Conservation (phyloP, 2,329 filamentous ascomycete species). For the Aspergillus transmontanensis region DNA sequence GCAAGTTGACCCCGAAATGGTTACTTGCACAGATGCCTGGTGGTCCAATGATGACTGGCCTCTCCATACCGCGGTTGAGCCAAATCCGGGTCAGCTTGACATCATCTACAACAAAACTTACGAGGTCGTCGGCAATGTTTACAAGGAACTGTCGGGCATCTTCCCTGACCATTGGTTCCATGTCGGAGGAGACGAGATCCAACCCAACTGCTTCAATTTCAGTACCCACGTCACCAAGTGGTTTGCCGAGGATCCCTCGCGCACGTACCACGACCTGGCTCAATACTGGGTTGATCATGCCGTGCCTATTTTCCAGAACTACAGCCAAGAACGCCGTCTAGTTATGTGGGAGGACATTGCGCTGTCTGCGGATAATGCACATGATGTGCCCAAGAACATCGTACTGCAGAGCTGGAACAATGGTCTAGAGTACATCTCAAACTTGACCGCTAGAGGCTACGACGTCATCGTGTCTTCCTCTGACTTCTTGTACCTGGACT, state of each 20-base stretch:
- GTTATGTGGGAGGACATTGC: slow-evolving; percentile 62
- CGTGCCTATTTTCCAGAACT: slow-evolving; percentile 53
- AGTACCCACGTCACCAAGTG: slow-evolving; percentile 53
- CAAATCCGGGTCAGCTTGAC: slow-evolving; percentile 60
- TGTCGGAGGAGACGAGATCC: slow-evolving; percentile 59
- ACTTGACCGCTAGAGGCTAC: slow-evolving; percentile 54
- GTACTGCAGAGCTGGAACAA: slow-evolving; percentile 61
- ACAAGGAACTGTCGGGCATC: slow-evolving; percentile 53
- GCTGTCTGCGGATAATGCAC: slow-evolving; percentile 48
- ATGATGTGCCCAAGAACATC: slow-evolving; percentile 53
- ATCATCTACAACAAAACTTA: slow-evolving; percentile 60
- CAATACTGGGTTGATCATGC: slow-evolving; percentile 59
- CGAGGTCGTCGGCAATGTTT: slow-evolving; percentile 56
- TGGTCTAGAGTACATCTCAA: slow-evolving; percentile 54
- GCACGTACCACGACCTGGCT: slow-evolving; percentile 54
- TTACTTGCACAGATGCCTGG: slow-evolving; percentile 60
- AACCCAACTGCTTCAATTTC: slow-evolving; percentile 61
- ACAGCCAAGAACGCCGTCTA: slow-evolving; percentile 51
- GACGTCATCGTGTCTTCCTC: slow-evolving; percentile 59
- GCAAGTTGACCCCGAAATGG: slow-evolving; percentile 58
- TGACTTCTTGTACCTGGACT: slow-evolving; percentile 61
- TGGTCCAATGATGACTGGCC: slow-evolving; percentile 62
- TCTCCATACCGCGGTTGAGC: slow-evolving; percentile 58
- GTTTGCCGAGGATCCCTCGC: slow-evolving; percentile 53
- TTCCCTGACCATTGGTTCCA: slow-evolving; percentile 60